Conservation (phyloP, 768 basidiomycete species). For the Baorangia bicolor region DNA sequence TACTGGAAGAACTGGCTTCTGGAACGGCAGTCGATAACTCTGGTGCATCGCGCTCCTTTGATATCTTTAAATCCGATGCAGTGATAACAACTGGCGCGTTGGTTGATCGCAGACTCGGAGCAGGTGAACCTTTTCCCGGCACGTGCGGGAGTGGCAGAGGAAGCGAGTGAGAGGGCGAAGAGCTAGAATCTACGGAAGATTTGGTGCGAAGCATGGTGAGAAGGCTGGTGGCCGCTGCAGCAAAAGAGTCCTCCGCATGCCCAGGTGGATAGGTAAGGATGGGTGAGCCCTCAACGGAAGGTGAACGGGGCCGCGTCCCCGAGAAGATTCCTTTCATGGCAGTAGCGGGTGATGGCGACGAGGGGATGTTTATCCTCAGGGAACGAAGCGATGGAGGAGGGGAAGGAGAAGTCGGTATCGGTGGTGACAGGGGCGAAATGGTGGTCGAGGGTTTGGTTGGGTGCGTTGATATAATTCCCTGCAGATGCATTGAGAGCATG, state of each 20-base stretch:
- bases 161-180: conserved; percentile 32
- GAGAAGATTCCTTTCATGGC: conserved; percentile 23
- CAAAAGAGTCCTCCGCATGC: conserved; percentile 54
- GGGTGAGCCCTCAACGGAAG: conserved; percentile 46
- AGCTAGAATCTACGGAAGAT: conserved; percentile 30
- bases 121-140: conserved; percentile 22
- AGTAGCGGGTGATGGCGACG: conserved; percentile 16
- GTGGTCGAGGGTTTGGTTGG: conserved; percentile 10
- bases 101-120: conserved; percentile 26
- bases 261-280: conserved; percentile 34
- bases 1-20: conserved; percentile 19
- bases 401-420: conserved; percentile 26
- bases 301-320: conserved; percentile 27
- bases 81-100: conserved; percentile 18
- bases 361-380: conserved; percentile 18
- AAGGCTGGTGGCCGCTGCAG: conserved; percentile 53
- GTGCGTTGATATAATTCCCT: conserved; percentile 47
- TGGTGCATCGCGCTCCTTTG: conserved; percentile 35
- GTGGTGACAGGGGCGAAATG: conserved; percentile 11
- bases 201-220: conserved; percentile 49
- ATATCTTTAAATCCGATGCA: conserved; percentile 39
- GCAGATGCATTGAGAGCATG: conserved; percentile 75
- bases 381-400: conserved; percentile 31
- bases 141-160: conserved; percentile 26
- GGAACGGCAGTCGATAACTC: conserved; percentile 14